Evolutionary conservation across 2,329 filamentous ascomycete species (phyloP), one percentile per base, ranked within the genome.

Genomic region (Sarocladiaceae sp.): DNA sequence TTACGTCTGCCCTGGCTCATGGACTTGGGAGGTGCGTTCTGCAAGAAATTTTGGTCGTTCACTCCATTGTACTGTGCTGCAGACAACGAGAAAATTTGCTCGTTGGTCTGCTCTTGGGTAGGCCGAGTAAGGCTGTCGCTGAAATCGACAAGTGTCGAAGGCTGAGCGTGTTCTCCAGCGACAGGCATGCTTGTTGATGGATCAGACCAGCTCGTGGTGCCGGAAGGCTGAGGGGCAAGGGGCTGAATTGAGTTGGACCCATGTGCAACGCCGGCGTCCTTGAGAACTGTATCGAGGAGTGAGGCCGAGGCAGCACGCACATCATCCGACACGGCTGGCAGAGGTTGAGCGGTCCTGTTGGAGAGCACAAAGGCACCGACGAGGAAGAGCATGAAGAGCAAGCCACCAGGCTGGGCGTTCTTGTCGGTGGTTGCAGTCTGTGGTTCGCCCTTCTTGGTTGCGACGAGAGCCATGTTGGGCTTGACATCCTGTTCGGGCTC

Each of bases 291-390:
- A 68, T 91, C 83, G 52, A 94, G 81, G 18, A 94, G 80, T 18
- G 84, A 83, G 49, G 88, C 86, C 13, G 89, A 90, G 36, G 88
- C 88, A 57, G 82, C 86, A 54, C 88, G 86, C 53, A 94, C 83
- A 60, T 93, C 88, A 53, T 93, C 87, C 31, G 90, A 87, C 65
- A 93, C 86, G 53, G 82, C 82, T 49, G 88, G 88, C 60, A 95
- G 85, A 59, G 83, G 82, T 35, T 85, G 82, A 18, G 85, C 77
- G 40, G 84, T 82, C 59, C 84, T 84, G 71, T 92, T 95, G 28
- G 93, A 97, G 56, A 94, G 87, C 61, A 97, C 91, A 66, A 97
- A 96, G 51, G 94, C 94, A 65, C 94, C 94, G 58, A 96, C 92
- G 52, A 99, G 87, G 65, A 99, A 88, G 60, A 97, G 88, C 90